phyloP scores from a whole-genome alignment of 495 filamentous ascomycete genomes.

The Elasticomyces elasticus region DNA sequence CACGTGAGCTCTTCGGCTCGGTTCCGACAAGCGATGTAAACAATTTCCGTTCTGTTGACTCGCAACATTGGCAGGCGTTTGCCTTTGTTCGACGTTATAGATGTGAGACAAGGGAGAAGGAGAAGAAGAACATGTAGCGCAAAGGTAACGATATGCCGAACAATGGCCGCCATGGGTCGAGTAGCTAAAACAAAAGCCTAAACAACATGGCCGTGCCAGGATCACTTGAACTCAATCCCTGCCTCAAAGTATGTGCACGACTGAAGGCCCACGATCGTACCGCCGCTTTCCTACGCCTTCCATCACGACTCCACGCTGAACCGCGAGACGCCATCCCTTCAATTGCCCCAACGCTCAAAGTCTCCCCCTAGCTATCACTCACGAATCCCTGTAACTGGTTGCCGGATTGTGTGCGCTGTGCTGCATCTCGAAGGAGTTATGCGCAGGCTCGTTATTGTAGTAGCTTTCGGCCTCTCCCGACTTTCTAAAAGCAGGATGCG shows the following conservation, averaged over 20 bases:
- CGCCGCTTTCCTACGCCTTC: background rate
- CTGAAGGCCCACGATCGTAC: background rate
- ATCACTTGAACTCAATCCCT: too few species aligned
- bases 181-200: background rate
- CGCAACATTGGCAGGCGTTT: background rate
- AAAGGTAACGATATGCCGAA: background rate
- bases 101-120: background rate
- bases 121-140: too few species aligned
- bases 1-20: background rate
- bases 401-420: background rate
- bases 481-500: slow-evolving; percentile 4
- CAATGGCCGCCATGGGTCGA: too few species aligned
- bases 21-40: background rate
- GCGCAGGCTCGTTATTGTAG: slow-evolving; percentile 1
- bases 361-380: too few species aligned
- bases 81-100: background rate
- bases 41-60: background rate
- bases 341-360: background rate
- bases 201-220: background rate
- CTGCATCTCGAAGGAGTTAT: slow-evolving; percentile 10
- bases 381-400: background rate
- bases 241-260: too few species aligned
- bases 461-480: background rate
- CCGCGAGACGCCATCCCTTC: background rate
- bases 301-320: background rate